phyloP scores from a whole-genome alignment of 345 rosid genomes.

The Camelina laxa region DNA sequence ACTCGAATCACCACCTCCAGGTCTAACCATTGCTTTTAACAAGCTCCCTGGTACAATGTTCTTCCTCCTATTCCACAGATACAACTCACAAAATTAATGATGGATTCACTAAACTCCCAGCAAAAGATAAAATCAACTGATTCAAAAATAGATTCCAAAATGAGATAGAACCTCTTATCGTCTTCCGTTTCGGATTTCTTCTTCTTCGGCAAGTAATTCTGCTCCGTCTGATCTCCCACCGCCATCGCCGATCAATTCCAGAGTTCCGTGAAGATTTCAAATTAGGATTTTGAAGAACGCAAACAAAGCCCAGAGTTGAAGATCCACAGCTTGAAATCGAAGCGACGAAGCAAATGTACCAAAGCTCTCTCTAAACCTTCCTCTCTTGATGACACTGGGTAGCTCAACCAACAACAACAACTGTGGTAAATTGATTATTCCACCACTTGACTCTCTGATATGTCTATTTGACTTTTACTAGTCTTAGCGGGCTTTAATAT shows the following conservation, averaged over 20 bases:
- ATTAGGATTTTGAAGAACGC: neutral
- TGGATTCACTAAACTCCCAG: neutral
- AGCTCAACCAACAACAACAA: constrained; percentile 40
- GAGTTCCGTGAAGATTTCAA: neutral
- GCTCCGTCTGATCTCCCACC: constrained; percentile 32
- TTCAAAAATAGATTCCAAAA: neutral
- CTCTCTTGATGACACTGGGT: constrained; percentile 10
- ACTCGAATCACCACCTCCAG: constrained; percentile 82
- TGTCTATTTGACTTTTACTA: neutral
- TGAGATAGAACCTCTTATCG: constrained; percentile 36
- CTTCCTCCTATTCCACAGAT: constrained; percentile 62
- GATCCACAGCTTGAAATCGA: constrained; percentile 25
- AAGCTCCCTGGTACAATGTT: constrained; percentile 87
- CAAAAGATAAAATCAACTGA: neutral
- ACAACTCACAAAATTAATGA: constrained; percentile 13
- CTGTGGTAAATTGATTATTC: neutral
- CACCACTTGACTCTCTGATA: neutral
- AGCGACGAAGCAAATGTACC: constrained; percentile 5
- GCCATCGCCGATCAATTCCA: constrained; percentile 36
- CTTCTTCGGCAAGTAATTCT: constrained; percentile 39
- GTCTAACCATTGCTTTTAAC: constrained; percentile 87
- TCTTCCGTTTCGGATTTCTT: constrained; percentile 49
- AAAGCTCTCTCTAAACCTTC: constrained; percentile 9
- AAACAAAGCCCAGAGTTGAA: neutral
- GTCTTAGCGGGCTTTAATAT: neutral